These are phyloP conservation scores for Dysphania ambrosioides DNA, from an alignment of 148 eudicot genomes.

Conservation along the genomic window DNA sequence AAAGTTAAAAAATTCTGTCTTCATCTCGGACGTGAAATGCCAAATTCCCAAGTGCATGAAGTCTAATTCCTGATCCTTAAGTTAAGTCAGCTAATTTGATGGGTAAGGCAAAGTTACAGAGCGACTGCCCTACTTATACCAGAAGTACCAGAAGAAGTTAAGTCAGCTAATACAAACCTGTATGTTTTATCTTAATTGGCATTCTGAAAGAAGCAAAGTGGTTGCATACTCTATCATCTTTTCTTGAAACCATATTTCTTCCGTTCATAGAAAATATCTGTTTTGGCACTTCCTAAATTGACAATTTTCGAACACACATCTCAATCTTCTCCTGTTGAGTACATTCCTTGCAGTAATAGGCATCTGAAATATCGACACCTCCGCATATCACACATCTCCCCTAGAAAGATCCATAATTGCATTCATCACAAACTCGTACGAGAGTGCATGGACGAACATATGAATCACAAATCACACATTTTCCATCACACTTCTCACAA, in stretches of 20 bases:
- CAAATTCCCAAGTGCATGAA: no score
- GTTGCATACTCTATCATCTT: constrained; percentile 30
- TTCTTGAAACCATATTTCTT: constrained; percentile 73
- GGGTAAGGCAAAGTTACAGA: constrained; percentile 14
- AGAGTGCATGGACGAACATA: constrained; percentile 84
- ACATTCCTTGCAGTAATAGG: no score
- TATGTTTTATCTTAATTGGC: neutral
- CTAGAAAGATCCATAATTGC: no score
- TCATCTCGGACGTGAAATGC: no score
- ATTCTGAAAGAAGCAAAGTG: constrained; percentile 13
- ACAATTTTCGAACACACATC: constrained; percentile 85
- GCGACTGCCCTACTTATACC: neutral
- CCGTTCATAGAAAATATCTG: constrained; percentile 69
- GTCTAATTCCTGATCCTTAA: neutral
- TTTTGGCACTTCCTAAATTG: constrained; percentile 84
- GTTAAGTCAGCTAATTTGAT: constrained; percentile 18
- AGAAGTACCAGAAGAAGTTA: neutral
- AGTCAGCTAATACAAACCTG: constrained; percentile 8
- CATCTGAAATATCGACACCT: no score
- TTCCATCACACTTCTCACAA: constrained; percentile 79
- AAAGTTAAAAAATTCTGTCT: no score
- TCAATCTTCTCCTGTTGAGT: constrained; percentile 77
- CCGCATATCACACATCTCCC: no score
- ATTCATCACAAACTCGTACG: constrained; percentile 70
- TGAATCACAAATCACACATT: constrained; percentile 76